Percentiles rank a stretch among this genome's conserved stretches.
phyloP scores from a whole-genome alignment of 768 basidiomycete species.

The Amanita pallidorosea region DNA sequence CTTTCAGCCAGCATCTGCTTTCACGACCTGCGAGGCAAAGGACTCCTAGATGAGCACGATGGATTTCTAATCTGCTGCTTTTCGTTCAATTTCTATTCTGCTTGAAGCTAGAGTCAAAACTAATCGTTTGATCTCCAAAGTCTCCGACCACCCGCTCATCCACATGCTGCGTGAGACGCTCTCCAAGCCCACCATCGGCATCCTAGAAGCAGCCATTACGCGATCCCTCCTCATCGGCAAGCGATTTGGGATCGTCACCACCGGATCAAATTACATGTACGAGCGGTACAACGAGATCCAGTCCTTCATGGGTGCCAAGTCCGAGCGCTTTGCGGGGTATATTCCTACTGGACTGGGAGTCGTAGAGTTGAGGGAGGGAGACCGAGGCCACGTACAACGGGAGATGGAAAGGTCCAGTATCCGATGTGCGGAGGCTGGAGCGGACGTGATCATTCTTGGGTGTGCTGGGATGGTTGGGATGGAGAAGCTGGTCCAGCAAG shows the following conservation, averaged over 20 bases:
- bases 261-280: constrained; percentile 23
- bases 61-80: constrained; percentile 29
- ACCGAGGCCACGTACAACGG: constrained; percentile 16
- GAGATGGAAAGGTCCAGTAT: constrained; percentile 19
- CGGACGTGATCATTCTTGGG: constrained; percentile 26
- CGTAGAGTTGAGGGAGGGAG: constrained; percentile 22
- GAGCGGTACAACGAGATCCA: constrained; percentile 21
- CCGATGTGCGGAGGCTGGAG: constrained; percentile 19
- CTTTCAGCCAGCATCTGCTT: constrained; percentile 20
- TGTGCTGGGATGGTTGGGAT: constrained; percentile 30
- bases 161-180: constrained; percentile 22
- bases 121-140: no score
- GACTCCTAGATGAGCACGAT: constrained; percentile 19
- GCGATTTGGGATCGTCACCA: constrained; percentile 27
- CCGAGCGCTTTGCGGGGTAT: constrained; percentile 24
- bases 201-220: constrained; percentile 23
- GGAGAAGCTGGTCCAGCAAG: constrained; percentile 20
- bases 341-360: constrained; percentile 22
- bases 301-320: constrained; percentile 21
- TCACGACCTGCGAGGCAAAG: constrained; percentile 15
- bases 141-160: constrained; percentile 26
- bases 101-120: no score
- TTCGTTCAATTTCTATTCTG: no score
- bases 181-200: constrained; percentile 22
- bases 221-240: constrained; percentile 22